Evolutionary conservation across 768 basidiomycete species (phyloP).

Genomic region (Rhizopogon vinicolor): DNA sequence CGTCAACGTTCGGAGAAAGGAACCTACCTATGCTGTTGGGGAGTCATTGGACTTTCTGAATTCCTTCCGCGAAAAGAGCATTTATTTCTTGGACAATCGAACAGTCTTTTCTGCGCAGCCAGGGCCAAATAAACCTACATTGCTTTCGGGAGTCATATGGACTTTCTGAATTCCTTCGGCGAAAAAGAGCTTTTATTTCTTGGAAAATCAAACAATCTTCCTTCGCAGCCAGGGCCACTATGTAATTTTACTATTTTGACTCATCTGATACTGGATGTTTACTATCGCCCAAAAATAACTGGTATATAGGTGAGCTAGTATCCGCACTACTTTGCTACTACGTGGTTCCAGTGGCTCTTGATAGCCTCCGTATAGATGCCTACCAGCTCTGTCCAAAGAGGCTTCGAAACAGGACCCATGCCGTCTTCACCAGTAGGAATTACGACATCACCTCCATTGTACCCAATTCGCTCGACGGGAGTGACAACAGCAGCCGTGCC

Average conservation of each 20-base stretch:
- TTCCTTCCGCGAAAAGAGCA: too few species aligned
- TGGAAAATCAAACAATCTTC: too few species aligned
- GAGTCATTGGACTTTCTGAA: too few species aligned
- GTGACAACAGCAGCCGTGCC: slow-evolving; percentile 53
- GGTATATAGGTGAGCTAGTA: background rate
- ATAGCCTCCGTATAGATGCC: slow-evolving; percentile 75
- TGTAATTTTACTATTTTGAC: background rate
- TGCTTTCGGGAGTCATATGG: too few species aligned
- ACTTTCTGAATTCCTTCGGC: too few species aligned
- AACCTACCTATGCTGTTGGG: too few species aligned
- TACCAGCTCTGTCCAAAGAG: slow-evolving; percentile 44
- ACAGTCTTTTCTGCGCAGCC: too few species aligned
- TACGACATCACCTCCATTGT: slow-evolving; percentile 47
- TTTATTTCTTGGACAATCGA: too few species aligned
- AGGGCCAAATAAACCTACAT: too few species aligned
- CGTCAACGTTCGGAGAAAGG: too few species aligned
- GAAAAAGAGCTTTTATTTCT: too few species aligned
- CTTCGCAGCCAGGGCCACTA: too few species aligned
- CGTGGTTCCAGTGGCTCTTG: slow-evolving; percentile 75
- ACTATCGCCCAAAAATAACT: background rate
- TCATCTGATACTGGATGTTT: background rate
- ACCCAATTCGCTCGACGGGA: slow-evolving; percentile 52
- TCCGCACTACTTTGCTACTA: slow-evolving; percentile 28
- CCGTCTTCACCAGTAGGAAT: slow-evolving; percentile 64
- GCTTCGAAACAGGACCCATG: slow-evolving; percentile 63